A percentile compares a stretch with the other conserved stretches of the same genome.
These are phyloP conservation scores for Oropetium thomaeum DNA, from an alignment of 176 grass and related monocot genomes.

Conservation along the genomic window DNA sequence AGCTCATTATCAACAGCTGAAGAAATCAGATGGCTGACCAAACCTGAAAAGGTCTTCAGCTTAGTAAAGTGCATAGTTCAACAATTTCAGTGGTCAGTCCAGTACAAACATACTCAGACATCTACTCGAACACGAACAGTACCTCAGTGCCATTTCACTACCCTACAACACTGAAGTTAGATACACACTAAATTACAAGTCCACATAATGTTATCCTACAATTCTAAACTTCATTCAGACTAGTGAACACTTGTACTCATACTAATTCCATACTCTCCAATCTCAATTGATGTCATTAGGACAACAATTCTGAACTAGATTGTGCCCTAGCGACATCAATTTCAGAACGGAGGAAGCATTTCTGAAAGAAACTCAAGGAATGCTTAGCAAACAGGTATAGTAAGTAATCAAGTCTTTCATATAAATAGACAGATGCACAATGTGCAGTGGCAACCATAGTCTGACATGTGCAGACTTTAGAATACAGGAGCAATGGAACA, in stretches of 20 bases:
- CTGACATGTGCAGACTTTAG: neutral
- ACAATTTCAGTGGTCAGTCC: neutral
- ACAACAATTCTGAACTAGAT: too few species aligned
- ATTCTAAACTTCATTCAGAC: neutral
- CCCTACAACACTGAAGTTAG: neutral
- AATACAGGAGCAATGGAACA: neutral
- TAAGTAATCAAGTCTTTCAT: constrained; percentile 12
- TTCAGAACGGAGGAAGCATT: too few species aligned
- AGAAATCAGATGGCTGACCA: neutral
- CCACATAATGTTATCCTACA: neutral
- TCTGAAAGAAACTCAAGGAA: neutral
- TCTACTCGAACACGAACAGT: neutral
- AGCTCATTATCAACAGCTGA: neutral
- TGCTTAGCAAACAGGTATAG: neutral
- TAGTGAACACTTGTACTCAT: neutral
- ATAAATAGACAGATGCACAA: neutral
- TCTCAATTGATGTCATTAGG: too few species aligned
- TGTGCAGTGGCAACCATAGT: neutral
- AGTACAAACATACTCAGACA: neutral
- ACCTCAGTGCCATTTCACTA: neutral
- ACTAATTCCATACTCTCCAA: neutral
- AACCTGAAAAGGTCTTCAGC: neutral
- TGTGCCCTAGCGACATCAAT: too few species aligned
- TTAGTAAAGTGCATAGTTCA: neutral
- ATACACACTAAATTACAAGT: neutral